Evolutionary conservation across 805 yeast species (phyloP).

Genomic region (Candida succiphila): DNA sequence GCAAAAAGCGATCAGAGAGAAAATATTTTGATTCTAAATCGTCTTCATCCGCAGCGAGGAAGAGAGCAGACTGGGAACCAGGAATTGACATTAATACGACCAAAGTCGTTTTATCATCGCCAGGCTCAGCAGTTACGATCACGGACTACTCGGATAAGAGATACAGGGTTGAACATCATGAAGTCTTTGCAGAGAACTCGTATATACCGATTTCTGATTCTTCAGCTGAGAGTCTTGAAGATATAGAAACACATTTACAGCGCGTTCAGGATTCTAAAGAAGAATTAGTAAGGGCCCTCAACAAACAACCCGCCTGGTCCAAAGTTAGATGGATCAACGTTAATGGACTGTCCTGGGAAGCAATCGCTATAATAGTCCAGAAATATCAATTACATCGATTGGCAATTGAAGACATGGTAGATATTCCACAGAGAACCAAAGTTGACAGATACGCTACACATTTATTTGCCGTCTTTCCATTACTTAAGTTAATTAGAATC

Average conservation of each 20-base stretch:
- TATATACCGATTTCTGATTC: slow-evolving; percentile 9
- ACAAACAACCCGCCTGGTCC: slow-evolving; percentile 34
- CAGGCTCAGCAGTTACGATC: slow-evolving; percentile 44
- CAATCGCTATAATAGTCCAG: slow-evolving; percentile 35
- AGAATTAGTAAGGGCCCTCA: slow-evolving; percentile 22
- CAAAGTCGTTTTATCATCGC: slow-evolving; percentile 36
- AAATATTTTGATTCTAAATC: slow-evolving; percentile 26
- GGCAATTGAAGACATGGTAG: slow-evolving; percentile 54
- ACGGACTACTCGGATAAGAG: slow-evolving; percentile 38
- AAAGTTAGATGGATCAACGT: slow-evolving; percentile 47
- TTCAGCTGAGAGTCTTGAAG: slow-evolving; percentile 5
- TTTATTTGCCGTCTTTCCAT: slow-evolving; percentile 44
- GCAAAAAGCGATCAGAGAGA: slow-evolving; percentile 9
- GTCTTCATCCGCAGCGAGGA: slow-evolving; percentile 17
- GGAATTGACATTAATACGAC: slow-evolving; percentile 45
- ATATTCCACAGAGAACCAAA: slow-evolving; percentile 52
- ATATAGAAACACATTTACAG: slow-evolving; percentile 5
- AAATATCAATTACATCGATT: slow-evolving; percentile 39
- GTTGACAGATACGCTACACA: slow-evolving; percentile 42
- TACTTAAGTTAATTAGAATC: slow-evolving; percentile 32
- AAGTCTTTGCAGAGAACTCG: slow-evolving; percentile 22
- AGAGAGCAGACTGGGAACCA: slow-evolving; percentile 47
- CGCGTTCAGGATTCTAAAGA: slow-evolving; percentile 12
- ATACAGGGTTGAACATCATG: slow-evolving; percentile 34
- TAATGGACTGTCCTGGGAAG: slow-evolving; percentile 55